Conservation (phyloP, 2,329 filamentous ascomycete genomes). For the Dothideomycetes sp. region DNA sequence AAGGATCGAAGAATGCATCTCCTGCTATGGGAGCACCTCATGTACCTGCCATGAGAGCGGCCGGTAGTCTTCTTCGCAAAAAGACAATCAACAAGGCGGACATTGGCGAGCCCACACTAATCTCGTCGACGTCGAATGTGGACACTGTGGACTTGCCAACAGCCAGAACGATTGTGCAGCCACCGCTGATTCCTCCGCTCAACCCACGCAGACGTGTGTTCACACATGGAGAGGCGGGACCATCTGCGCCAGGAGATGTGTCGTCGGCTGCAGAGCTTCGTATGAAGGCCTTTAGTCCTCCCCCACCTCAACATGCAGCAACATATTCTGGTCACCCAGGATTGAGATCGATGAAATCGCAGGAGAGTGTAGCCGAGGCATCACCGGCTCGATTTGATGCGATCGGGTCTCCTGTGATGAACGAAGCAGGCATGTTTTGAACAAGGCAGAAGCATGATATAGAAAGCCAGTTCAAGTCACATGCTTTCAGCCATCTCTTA, state of each 20-base stretch:
- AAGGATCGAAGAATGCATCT: neutral
- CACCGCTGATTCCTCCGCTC: neutral
- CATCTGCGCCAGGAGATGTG: conserved; percentile 2
- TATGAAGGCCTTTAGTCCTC: neutral
- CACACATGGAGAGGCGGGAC: conserved; percentile 1
- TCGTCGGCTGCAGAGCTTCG: neutral
- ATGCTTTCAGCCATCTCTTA: too few relatives aligned
- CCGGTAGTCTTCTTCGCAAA: conserved; percentile 33
- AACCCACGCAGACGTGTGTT: neutral
- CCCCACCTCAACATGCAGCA: neutral
- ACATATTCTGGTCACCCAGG: neutral
- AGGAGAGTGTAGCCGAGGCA: conserved; percentile 4
- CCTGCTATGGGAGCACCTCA: neutral
- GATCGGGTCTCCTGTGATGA: conserved; percentile 9
- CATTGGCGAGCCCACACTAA: conserved; percentile 49
- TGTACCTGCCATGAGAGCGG: conserved; percentile 2
- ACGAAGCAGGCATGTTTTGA: conserved; percentile 11
- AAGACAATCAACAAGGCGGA: conserved; percentile 48
- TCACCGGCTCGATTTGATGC: conserved; percentile 8
- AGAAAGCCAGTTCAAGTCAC: too few relatives aligned
- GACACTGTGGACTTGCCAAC: conserved; percentile 46
- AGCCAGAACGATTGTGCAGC: neutral
- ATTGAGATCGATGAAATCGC: conserved; percentile 4
- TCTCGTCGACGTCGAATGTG: conserved; percentile 46
- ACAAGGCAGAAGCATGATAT: too few relatives aligned